These are phyloP conservation scores for Zygotorulaspora danielsina DNA, from an alignment of 805 yeast species.

Conservation along the genomic window DNA sequence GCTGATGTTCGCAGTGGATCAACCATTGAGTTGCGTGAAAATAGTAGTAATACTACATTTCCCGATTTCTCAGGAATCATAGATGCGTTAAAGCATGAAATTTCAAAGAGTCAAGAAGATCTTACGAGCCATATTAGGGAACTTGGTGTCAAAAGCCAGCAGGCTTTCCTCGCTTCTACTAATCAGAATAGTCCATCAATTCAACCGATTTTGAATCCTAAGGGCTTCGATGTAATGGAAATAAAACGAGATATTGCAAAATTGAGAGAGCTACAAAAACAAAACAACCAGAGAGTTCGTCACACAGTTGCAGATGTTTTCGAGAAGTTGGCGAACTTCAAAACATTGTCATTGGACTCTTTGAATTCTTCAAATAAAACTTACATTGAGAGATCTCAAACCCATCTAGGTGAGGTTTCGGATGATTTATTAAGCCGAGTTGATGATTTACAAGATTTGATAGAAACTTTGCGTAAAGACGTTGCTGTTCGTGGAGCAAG, in stretches of 20 bases:
- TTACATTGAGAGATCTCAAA: conserved; percentile 75
- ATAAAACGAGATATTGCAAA: conserved; percentile 57
- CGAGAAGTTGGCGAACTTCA: conserved; percentile 48
- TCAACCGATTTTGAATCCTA: background rate
- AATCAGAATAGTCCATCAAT: background rate
- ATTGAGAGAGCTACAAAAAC: conserved; percentile 51
- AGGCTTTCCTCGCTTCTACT: background rate
- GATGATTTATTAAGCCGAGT: conserved; percentile 71
- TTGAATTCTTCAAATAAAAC: conserved; percentile 37
- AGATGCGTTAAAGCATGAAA: conserved; percentile 13
- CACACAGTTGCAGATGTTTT: conserved; percentile 43
- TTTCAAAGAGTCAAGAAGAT: conserved; percentile 14
- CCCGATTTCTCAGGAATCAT: conserved; percentile 11
- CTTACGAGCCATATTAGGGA: conserved; percentile 13
- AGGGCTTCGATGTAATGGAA: conserved; percentile 35
- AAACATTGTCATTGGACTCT: conserved; percentile 42
- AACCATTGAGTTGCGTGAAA: conserved; percentile 47
- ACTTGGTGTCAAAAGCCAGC: conserved; percentile 3
- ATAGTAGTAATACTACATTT: background rate
- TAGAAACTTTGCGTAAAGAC: conserved; percentile 84
- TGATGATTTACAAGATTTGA: conserved; percentile 87
- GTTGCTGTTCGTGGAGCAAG: conserved; percentile 88
- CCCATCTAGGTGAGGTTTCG: conserved; percentile 68
- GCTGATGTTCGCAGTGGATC: conserved; percentile 56
- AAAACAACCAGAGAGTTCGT: conserved; percentile 42